Conservation (phyloP, 139 green algal species). For the Coccomyxa sp. region DNA sequence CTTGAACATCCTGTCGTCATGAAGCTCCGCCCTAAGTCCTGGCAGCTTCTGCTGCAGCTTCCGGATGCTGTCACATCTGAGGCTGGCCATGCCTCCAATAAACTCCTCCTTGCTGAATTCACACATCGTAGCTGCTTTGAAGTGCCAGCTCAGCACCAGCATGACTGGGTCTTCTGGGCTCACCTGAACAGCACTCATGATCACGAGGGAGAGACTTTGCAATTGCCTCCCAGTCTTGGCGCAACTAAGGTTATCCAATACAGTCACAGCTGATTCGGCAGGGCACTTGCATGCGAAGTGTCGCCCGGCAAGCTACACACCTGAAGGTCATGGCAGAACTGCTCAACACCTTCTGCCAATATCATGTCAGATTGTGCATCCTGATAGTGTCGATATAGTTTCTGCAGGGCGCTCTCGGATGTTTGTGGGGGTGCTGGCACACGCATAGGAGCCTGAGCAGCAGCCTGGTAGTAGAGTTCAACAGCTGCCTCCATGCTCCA, state of each 20-base stretch:
- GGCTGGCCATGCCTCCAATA: constrained; percentile 44
- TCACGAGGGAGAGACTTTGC: not conserved
- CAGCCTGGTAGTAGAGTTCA: not conserved
- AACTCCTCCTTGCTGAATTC: constrained; percentile 77
- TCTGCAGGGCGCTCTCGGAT: constrained; percentile 23
- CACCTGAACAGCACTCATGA: constrained; percentile 23
- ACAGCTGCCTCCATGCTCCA: not conserved
- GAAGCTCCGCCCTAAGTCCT: constrained; percentile 59
- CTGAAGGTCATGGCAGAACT: constrained; percentile 73
- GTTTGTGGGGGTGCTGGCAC: constrained; percentile 5
- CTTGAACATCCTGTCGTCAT: constrained; percentile 48
- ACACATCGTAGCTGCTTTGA: constrained; percentile 79
- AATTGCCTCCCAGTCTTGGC: not conserved
- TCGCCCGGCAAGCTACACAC: not conserved
- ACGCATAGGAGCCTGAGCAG: not conserved
- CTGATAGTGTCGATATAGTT: constrained; percentile 42
- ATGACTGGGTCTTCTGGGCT: constrained; percentile 79
- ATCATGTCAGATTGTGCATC: constrained; percentile 21
- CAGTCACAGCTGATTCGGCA: not conserved
- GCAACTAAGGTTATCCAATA: not conserved
- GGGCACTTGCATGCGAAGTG: not conserved
- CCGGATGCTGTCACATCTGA: constrained; percentile 59
- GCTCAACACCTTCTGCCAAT: constrained; percentile 62
- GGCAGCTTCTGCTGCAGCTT: constrained; percentile 69
- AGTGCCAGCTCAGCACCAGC: constrained; percentile 84